These are phyloP conservation scores for Lycium barbarum DNA, from an alignment of 257 asterid species.

Conservation along the genomic window DNA sequence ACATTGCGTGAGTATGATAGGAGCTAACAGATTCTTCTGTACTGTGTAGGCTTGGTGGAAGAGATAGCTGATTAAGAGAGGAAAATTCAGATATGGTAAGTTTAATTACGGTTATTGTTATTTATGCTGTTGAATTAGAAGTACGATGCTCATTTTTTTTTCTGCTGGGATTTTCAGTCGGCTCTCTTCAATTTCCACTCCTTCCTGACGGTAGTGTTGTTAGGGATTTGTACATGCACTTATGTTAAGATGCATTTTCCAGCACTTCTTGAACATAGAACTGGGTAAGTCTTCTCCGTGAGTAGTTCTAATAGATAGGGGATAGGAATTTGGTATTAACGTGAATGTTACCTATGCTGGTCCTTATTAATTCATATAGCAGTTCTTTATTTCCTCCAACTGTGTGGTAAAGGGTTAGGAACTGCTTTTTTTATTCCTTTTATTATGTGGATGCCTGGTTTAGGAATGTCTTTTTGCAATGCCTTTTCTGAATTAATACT, in stretches of 20 bases:
- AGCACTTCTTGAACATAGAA: constrained; percentile 87
- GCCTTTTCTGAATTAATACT: constrained; percentile 12
- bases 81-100: constrained; percentile 29
- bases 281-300: constrained; percentile 65
- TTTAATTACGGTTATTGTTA: not conserved
- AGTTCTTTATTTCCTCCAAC: not conserved
- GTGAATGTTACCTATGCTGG: not conserved
- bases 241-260: constrained; percentile 88
- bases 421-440: not conserved
- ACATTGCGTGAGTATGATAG: not conserved
- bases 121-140: not conserved
- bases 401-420: not conserved
- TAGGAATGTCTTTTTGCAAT: not conserved
- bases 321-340: constrained; percentile 7
- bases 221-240: constrained; percentile 94
- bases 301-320: not conserved
- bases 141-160: constrained; percentile 28
- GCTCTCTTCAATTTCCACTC: constrained; percentile 94
- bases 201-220: constrained; percentile 82
- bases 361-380: constrained; percentile 13
- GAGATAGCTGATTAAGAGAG: constrained; percentile 17
- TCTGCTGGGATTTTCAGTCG: constrained; percentile 58
- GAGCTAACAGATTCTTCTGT: constrained; percentile 10
- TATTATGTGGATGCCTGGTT: constrained; percentile 1
- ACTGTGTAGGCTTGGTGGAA: constrained; percentile 17